phyloP scores from a whole-genome alignment of 2,329 filamentous ascomycete genomes.

The Blastomyces gilchristii region DNA sequence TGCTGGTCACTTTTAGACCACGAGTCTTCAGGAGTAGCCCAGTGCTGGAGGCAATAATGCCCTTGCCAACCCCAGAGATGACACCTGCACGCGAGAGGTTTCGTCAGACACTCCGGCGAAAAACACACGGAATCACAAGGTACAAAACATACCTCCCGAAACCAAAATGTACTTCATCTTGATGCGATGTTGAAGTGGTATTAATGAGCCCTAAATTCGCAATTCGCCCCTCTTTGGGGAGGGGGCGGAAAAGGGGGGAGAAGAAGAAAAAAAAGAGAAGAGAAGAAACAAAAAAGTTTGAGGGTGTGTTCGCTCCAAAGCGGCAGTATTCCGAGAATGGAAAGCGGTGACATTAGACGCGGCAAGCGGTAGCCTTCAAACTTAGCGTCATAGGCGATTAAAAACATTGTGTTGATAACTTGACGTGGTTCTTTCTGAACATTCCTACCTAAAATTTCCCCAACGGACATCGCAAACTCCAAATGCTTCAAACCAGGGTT shows the following conservation, averaged over 20 bases:
- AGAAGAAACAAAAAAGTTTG: neutral
- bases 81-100: conserved; percentile 27
- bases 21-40: conserved; percentile 69
- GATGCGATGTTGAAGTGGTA: conserved; percentile 9
- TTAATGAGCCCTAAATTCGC: neutral
- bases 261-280: neutral
- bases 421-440: too few relatives aligned
- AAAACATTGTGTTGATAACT: too few relatives aligned
- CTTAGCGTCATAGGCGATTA: too few relatives aligned
- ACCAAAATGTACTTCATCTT: conserved; percentile 76
- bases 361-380: too few relatives aligned
- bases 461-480: too few relatives aligned
- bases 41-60: conserved; percentile 63
- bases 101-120: neutral
- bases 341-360: neutral
- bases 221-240: conserved; percentile 5
- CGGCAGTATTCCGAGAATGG: conserved; percentile 6
- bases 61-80: conserved; percentile 47
- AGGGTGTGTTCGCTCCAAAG: neutral
- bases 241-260: neutral
- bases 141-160: conserved; percentile 55
- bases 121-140: neutral
- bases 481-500: too few relatives aligned
- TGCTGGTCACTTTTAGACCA: conserved; percentile 62
- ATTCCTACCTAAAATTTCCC: too few relatives aligned